These are phyloP conservation scores for Quercus lobata DNA, from an alignment of 331 rosid species.

Conservation along the genomic window DNA sequence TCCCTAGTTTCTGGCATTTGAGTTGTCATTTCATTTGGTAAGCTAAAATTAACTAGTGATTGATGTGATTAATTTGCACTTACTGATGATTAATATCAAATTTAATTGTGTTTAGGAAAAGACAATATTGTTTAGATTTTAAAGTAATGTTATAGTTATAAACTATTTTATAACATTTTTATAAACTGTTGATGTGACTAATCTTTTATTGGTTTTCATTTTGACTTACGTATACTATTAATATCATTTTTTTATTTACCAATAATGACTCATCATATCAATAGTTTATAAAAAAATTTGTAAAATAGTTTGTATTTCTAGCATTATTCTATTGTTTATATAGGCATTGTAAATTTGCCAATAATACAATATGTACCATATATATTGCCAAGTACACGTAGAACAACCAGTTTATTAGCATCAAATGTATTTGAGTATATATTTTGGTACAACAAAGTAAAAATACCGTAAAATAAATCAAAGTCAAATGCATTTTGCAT, in stretches of 20 bases:
- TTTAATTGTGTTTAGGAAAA: no score
- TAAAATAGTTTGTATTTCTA: no score
- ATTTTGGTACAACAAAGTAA: not conserved
- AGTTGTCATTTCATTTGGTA: not conserved
- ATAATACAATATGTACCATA: no score
- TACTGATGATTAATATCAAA: no score
- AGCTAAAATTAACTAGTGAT: not conserved
- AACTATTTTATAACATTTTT: no score
- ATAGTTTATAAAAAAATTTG: no score
- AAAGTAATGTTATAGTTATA: fast-evolving
- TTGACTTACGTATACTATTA: fast-evolving
- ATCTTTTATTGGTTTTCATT: no score
- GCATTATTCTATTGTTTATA: no score
- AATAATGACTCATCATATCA: no score
- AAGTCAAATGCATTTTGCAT: not conserved
- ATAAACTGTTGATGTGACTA: fast-evolving
- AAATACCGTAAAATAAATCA: not conserved
- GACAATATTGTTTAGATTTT: no score
- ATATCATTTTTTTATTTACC: no score
- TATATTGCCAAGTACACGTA: not conserved
- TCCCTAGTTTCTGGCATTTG: not conserved
- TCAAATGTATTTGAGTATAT: not conserved
- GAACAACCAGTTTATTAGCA: not conserved
- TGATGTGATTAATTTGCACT: not conserved
- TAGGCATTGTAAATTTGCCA: no score